A percentile compares a stretch with the other conserved stretches of the same genome.
Conservation (phyloP, 306 rosid species). For the Prosopis cineraria region DNA sequence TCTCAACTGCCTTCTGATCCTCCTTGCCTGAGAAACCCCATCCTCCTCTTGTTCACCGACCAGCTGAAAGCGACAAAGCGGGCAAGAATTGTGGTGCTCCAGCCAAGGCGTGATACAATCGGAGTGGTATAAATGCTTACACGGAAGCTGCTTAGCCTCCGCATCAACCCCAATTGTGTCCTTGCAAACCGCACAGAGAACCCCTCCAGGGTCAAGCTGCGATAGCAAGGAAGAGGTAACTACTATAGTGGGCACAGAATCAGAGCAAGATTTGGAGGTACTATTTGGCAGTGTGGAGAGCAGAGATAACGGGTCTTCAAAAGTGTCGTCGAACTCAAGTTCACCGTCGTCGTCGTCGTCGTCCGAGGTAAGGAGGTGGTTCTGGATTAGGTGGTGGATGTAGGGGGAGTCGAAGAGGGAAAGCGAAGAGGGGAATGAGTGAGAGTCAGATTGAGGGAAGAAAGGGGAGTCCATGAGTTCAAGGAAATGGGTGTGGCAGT, state of each 20-base stretch:
- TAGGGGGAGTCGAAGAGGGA: constrained; percentile 41
- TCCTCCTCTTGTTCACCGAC: constrained; percentile 35
- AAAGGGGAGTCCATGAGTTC: constrained; percentile 77
- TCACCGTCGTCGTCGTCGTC: not conserved
- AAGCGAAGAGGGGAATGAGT: constrained; percentile 25
- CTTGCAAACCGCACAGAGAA: constrained; percentile 73
- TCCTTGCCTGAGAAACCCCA: constrained; percentile 12
- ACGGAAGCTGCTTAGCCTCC: constrained; percentile 71
- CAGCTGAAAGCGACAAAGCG: constrained; percentile 70
- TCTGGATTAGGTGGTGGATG: constrained; percentile 49
- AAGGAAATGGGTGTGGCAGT: constrained; percentile 67
- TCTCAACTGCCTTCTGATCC: constrained; percentile 38
- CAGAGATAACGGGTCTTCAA: constrained; percentile 31
- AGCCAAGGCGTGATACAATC: constrained; percentile 92
- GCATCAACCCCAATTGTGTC: constrained; percentile 48
- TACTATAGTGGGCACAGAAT: constrained; percentile 37
- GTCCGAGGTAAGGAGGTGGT: constrained; percentile 40
- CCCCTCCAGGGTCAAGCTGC: constrained; percentile 43
- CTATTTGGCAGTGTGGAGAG: constrained; percentile 33
- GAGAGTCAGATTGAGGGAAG: constrained; percentile 39
- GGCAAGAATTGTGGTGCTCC: constrained; percentile 64
- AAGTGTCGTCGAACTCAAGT: constrained; percentile 13
- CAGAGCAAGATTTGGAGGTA: constrained; percentile 34
- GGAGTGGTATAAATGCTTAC: constrained; percentile 73
- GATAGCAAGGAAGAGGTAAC: constrained; percentile 45